These are phyloP conservation scores for Penicillium sp. DNA, from an alignment of 2,329 filamentous ascomycete species.

Conservation along the genomic window DNA sequence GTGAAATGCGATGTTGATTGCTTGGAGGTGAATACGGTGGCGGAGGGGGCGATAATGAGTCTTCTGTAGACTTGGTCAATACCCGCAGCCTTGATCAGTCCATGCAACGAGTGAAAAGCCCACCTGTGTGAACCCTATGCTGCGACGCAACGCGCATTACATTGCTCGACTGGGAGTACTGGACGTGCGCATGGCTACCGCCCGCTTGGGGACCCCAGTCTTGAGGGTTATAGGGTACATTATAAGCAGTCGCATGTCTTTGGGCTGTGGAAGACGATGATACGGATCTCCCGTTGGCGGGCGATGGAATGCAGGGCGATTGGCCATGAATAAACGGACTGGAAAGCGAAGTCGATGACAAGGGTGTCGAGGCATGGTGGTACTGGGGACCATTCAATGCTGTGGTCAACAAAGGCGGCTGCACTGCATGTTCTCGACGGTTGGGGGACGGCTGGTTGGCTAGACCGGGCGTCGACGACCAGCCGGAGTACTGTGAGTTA, in stretches of 20 bases:
- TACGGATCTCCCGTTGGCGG: conserved; percentile 30
- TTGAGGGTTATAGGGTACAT: conserved; percentile 45
- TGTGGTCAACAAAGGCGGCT: conserved; percentile 42
- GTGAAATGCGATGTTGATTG: conserved; percentile 19
- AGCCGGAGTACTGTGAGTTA: conserved; percentile 28
- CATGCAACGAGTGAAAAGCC: conserved; percentile 11
- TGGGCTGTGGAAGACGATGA: conserved; percentile 42
- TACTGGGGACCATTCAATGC: conserved; percentile 35
- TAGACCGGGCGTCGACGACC: conserved; percentile 28
- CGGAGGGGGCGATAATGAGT: conserved; percentile 32
- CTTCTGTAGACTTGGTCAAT: conserved; percentile 18
- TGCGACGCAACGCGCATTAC: conserved; percentile 26
- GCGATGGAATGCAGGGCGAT: conserved; percentile 36
- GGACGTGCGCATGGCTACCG: conserved; percentile 23
- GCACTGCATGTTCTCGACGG: conserved; percentile 41
- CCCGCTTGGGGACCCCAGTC: conserved; percentile 43
- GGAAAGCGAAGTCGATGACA: conserved; percentile 42
- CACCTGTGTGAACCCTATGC: conserved; percentile 30
- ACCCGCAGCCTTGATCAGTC: neutral
- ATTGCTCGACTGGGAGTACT: conserved; percentile 27
- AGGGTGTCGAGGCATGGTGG: conserved; percentile 36
- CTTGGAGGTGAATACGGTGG: conserved; percentile 38
- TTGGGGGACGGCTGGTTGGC: conserved; percentile 34
- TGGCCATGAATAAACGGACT: conserved; percentile 40
- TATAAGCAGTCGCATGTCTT: conserved; percentile 37